These are phyloP conservation scores for Trichophyton verrucosum DNA, from an alignment of 2,329 filamentous ascomycete species.

Conservation along the genomic window DNA sequence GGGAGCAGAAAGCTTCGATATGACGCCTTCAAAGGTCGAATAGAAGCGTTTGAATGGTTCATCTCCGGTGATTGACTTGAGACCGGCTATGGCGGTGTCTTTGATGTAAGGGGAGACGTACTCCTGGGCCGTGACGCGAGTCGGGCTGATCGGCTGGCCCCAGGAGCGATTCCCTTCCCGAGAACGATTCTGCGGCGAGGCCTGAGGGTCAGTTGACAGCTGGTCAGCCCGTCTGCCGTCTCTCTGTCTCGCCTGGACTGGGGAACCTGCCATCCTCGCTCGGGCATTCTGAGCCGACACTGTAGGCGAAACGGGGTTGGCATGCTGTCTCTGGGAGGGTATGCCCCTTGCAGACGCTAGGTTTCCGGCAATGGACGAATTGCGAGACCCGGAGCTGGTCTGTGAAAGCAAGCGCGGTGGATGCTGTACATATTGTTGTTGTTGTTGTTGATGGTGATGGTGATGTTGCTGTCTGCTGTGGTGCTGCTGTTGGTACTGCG, in stretches of 20 bases:
- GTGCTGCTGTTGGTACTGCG: slow-evolving; percentile 10
- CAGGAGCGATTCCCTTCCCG: slow-evolving; percentile 21
- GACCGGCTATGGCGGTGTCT: slow-evolving; percentile 16
- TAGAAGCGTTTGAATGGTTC: slow-evolving; percentile 88
- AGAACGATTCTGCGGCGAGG: slow-evolving; percentile 12
- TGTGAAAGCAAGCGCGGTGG: slow-evolving; percentile 29
- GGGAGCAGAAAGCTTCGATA: slow-evolving; percentile 79
- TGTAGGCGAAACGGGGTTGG: slow-evolving; percentile 58
- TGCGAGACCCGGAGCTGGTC: slow-evolving; percentile 45
- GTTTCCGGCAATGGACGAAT: slow-evolving; percentile 76
- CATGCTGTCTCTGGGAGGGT: slow-evolving; percentile 40
- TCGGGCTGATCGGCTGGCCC: slow-evolving; percentile 23
- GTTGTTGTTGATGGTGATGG: too few relatives aligned
- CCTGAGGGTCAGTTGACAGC: slow-evolving; percentile 3
- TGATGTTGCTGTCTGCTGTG: slow-evolving; percentile 8
- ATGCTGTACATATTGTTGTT: slow-evolving; percentile 15
- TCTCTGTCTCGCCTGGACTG: slow-evolving; percentile 28
- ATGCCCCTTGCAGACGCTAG: slow-evolving; percentile 78
- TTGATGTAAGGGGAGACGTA: slow-evolving; percentile 20
- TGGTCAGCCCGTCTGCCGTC: slow-evolving; percentile 16
- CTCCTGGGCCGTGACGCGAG: slow-evolving; percentile 25
- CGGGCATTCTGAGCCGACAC: slow-evolving; percentile 62
- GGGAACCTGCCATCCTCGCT: slow-evolving; percentile 51
- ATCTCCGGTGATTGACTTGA: slow-evolving; percentile 36
- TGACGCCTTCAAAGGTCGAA: slow-evolving; percentile 74